Percentiles rank a stretch among this genome's conserved stretches.
Conservation (phyloP, 495 filamentous ascomycete genomes). For the Baudoinia panamericana region DNA sequence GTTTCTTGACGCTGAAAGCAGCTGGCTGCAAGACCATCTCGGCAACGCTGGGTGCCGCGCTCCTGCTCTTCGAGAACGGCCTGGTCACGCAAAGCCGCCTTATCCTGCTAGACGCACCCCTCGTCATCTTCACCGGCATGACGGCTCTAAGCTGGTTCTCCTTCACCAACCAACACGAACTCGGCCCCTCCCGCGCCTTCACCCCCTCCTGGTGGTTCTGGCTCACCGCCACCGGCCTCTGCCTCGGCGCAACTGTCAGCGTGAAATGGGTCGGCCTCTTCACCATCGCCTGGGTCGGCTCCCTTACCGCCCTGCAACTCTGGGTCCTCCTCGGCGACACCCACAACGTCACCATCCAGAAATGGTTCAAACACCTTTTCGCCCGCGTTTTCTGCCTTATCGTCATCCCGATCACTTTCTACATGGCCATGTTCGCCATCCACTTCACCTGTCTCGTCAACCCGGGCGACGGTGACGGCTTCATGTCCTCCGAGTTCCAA, state of each 20-base stretch:
- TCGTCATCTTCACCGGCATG: conserved; percentile 86
- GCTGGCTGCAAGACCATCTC: conserved; percentile 76
- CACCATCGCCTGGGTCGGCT: conserved; percentile 96
- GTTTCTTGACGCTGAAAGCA: conserved; percentile 89
- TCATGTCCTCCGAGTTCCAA: conserved; percentile 99
- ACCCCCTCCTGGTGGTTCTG: conserved; percentile 93
- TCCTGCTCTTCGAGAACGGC: conserved; percentile 92
- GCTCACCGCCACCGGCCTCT: conserved; percentile 74
- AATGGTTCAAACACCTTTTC: conserved; percentile 92
- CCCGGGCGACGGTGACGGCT: conserved; percentile 93
- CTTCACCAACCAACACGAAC: conserved; percentile 94
- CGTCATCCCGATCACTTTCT: conserved; percentile 76
- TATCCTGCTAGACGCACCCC: conserved; percentile 88
- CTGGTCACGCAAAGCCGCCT: conserved; percentile 87
- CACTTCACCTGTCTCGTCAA: conserved; percentile 89
- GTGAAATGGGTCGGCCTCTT: conserved; percentile 99
- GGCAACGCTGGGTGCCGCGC: conserved; percentile 63
- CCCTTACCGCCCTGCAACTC: conserved; percentile 76
- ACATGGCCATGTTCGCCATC: conserved; percentile 89
- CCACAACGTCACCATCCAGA: conserved; percentile 65
- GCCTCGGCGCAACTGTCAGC: conserved; percentile 80
- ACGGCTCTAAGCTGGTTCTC: conserved; percentile 82
- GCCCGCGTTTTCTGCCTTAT: conserved; percentile 87
- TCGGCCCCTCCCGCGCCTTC: conserved; percentile 78
- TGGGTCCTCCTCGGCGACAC: conserved; percentile 89